Percentiles rank a stretch among this genome's conserved stretches.
These are phyloP conservation scores for Trifolium fragiferum DNA, from an alignment of 306 rosid genomes.

Conservation along the genomic window DNA sequence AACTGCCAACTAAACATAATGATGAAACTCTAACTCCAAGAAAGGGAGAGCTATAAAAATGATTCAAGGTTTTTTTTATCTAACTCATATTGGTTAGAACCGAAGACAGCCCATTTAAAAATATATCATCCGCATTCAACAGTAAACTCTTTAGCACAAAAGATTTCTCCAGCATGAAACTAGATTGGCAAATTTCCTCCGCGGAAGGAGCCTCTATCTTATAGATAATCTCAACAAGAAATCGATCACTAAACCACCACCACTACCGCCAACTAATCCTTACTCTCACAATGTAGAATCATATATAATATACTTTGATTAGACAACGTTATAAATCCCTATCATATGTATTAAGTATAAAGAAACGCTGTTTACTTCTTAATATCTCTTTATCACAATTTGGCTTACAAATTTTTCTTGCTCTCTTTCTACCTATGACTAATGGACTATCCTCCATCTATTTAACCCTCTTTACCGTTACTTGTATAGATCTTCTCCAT, in stretches of 20 bases:
- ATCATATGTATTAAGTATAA: neutral
- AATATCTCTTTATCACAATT: neutral
- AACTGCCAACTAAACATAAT: neutral
- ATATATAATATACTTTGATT: neutral
- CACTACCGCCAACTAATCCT: neutral
- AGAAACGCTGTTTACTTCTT: neutral
- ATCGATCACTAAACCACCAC: neutral
- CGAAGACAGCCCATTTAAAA: neutral
- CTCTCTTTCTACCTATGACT: neutral
- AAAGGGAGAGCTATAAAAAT: neutral
- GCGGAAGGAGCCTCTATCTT: neutral
- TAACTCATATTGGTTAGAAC: neutral
- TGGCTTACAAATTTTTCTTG: neutral
- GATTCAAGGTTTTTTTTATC: neutral
- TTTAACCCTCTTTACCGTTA: neutral
- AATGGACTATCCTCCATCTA: neutral
- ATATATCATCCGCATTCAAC: neutral
- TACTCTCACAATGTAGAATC: neutral
- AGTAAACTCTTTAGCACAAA: constrained; percentile 9
- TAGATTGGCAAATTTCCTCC: constrained; percentile 11
- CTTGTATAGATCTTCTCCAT: neutral
- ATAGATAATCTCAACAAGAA: constrained; percentile 1
- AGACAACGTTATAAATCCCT: neutral
- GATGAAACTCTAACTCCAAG: neutral
- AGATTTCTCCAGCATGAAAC: constrained; percentile 1